A percentile compares a stretch with the other conserved stretches of the same genome.
phyloP scores from a whole-genome alignment of 2,329 filamentous ascomycete species.

The Thermothelomyces thermophilus region DNA sequence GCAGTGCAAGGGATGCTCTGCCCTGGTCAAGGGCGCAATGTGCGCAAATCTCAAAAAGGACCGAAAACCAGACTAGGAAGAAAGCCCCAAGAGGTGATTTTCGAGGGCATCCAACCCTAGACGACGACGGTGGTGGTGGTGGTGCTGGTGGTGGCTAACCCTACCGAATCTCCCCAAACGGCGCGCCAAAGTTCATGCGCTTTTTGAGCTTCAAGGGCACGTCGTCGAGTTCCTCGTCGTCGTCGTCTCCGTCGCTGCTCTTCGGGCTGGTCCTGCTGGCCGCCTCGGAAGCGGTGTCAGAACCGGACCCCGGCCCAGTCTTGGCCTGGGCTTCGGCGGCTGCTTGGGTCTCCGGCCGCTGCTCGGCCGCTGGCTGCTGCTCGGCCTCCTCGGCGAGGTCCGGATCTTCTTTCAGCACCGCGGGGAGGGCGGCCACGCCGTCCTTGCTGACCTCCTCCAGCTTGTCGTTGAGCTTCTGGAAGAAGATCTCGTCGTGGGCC shows the following conservation, averaged over 20 bases:
- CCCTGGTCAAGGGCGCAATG: too few relatives aligned
- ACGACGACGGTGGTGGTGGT: too few relatives aligned
- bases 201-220: constrained; percentile 41
- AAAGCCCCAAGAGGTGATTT: too few relatives aligned
- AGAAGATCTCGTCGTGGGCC: constrained; percentile 50
- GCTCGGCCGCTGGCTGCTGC: neutral
- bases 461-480: constrained; percentile 44
- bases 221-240: constrained; percentile 32
- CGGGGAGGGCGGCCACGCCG: constrained; percentile 39
- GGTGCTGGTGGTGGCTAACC: too few relatives aligned
- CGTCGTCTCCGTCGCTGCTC: constrained; percentile 18
- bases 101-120: too few relatives aligned
- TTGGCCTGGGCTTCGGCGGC: too few relatives aligned
- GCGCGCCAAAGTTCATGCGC: constrained; percentile 43
- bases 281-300: constrained; percentile 22
- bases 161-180: constrained; percentile 33
- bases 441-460: constrained; percentile 44
- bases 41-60: too few relatives aligned
- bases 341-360: too few relatives aligned
- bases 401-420: constrained; percentile 31
- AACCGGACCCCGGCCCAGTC: neutral
- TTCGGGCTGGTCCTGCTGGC: constrained; percentile 22
- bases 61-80: too few relatives aligned
- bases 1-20: too few relatives aligned
- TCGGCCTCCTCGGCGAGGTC: neutral